A percentile compares a stretch with the other conserved stretches of the same genome.
These are phyloP conservation scores for Cryptococcus neoformans DNA, from an alignment of 1,284 basidiomycete species.

Conservation along the genomic window DNA sequence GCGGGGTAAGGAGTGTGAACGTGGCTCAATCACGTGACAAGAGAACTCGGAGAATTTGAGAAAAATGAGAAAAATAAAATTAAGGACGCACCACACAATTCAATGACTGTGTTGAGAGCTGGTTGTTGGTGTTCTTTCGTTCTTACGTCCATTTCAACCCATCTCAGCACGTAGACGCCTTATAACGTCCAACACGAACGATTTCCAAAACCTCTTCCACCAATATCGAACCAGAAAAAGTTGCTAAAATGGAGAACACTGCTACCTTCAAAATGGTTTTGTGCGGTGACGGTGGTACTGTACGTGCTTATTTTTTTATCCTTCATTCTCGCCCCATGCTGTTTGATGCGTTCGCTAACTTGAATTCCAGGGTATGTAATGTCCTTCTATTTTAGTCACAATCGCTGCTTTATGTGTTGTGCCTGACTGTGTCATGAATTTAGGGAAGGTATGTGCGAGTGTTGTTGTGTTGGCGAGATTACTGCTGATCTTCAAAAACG, in stretches of 20 bases:
- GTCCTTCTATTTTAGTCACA: neutral
- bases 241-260: slow-evolving; percentile 52
- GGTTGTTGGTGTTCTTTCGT: too few species aligned
- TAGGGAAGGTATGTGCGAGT: slow-evolving; percentile 46
- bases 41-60: neutral
- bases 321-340: neutral
- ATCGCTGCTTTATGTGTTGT: too few species aligned
- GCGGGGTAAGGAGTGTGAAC: too few species aligned
- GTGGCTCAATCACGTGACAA: neutral
- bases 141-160: neutral
- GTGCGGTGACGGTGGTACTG: slow-evolving; percentile 97
- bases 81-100: neutral
- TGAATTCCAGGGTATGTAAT: slow-evolving; percentile 6
- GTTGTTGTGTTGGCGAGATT: too few species aligned
- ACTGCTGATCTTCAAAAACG: too few species aligned
- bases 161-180: neutral
- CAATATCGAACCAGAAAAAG: neutral
- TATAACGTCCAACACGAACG: too few species aligned
- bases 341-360: neutral
- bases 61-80: slow-evolving; percentile 1
- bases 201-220: neutral
- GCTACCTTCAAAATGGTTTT: slow-evolving; percentile 97
- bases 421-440: neutral
- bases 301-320: slow-evolving; percentile 51
- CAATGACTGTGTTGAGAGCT: too few species aligned